A percentile compares a stretch with the other conserved stretches of the same genome.
These are phyloP conservation scores for Cichorium intybus DNA, from an alignment of 140 eudicot genomes.

Conservation along the genomic window DNA sequence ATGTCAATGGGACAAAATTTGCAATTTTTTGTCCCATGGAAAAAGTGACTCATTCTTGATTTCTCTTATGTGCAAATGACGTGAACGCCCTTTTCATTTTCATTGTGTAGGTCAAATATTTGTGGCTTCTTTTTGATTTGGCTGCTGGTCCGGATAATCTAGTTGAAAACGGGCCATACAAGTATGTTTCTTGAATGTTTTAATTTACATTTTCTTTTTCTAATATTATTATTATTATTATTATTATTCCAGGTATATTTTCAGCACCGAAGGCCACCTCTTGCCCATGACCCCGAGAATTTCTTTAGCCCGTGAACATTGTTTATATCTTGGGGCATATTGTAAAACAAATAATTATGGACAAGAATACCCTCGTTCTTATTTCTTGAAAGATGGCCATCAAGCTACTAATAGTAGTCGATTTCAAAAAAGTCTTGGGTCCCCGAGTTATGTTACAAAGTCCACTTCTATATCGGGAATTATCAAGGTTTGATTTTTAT, in stretches of 20 bases:
- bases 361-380: conserved; percentile 29
- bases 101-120: conserved; percentile 74
- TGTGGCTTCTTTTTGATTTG: conserved; percentile 97
- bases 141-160: conserved; percentile 95
- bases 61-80: background rate
- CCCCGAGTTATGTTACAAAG: conserved; percentile 38
- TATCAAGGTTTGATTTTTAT: conserved; percentile 50
- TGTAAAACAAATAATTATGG: conserved; percentile 45
- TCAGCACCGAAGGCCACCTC: conserved; percentile 94
- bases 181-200: conserved; percentile 41
- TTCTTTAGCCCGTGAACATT: conserved; percentile 72
- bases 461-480: conserved; percentile 50
- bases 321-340: conserved; percentile 80
- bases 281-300: conserved; percentile 90
- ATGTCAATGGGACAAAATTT: background rate
- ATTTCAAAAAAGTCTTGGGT: conserved; percentile 33
- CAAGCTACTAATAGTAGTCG: conserved; percentile 43
- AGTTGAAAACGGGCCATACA: conserved; percentile 96
- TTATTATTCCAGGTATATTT: conserved; percentile 91
- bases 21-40: too few species aligned
- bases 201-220: background rate
- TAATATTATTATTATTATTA: too few species aligned
- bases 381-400: conserved; percentile 32
- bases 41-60: too few species aligned
- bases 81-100: background rate